Evolutionary conservation across 2,329 filamentous ascomycete genomes (phyloP).

Genomic region (Venturia effusa): DNA sequence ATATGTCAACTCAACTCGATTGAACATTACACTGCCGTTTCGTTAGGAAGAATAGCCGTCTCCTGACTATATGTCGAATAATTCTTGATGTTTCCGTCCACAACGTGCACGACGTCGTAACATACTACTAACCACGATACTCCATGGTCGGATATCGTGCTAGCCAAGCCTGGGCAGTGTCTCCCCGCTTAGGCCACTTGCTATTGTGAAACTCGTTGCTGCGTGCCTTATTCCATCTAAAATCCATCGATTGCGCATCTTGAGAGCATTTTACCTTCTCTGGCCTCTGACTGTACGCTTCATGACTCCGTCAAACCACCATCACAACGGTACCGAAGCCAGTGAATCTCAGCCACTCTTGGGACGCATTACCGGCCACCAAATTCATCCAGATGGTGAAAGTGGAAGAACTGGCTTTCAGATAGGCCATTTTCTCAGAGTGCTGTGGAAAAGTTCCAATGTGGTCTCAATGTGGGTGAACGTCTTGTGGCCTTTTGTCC

Average conservation of each 20-base stretch:
- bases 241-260: neutral
- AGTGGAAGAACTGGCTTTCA: conserved; percentile 7
- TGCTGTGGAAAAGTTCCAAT: conserved; percentile 7
- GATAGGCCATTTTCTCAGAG: neutral
- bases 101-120: neutral
- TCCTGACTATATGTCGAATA: neutral
- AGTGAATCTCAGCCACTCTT: neutral
- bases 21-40: neutral
- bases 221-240: neutral
- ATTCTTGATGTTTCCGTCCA: neutral
- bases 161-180: neutral
- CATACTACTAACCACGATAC: neutral
- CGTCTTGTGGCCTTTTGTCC: conserved; percentile 20
- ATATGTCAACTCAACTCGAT: neutral
- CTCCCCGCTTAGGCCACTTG: neutral
- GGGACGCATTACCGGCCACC: neutral
- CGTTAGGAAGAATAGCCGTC: neutral
- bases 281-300: neutral
- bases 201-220: neutral
- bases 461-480: neutral
- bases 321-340: neutral
- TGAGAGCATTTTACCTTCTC: neutral
- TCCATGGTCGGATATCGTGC: neutral
- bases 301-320: neutral
- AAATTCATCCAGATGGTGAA: conserved; percentile 8